phyloP scores from a whole-genome alignment of 306 rosid species.

The Casuarina cunninghamiana region DNA sequence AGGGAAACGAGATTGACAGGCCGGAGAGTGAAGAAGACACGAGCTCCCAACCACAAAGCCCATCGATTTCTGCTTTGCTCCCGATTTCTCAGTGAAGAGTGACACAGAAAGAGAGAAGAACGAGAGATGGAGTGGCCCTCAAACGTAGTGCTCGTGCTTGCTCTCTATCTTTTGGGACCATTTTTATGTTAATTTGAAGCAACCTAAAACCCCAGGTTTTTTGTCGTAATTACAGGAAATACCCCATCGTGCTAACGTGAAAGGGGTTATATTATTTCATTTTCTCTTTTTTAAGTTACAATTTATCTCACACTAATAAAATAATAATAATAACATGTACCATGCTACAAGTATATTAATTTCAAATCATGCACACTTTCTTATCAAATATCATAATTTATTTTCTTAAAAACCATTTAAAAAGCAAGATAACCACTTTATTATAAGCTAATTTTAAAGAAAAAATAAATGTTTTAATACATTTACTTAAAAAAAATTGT shows the following conservation, averaged over 20 bases:
- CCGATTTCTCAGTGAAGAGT: not conserved
- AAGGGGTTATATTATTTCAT: no score
- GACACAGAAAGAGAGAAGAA: not conserved
- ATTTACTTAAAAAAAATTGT: no score
- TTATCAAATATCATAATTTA: no score
- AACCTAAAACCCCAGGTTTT: not conserved
- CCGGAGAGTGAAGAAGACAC: conserved; percentile 48
- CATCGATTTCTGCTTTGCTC: conserved; percentile 27
- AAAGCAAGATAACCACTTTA: no score
- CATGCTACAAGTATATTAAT: no score
- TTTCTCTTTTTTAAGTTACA: no score
- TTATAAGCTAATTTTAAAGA: no score
- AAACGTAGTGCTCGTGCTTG: not conserved
- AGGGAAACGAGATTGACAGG: conserved; percentile 36
- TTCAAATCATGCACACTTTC: no score
- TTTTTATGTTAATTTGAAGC: not conserved
- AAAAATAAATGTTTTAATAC: no score
- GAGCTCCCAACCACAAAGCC: conserved; percentile 44
- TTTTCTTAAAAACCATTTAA: no score
- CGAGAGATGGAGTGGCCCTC: conserved; percentile 15
- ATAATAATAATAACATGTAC: no score
- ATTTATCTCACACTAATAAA: no score
- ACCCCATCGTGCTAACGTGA: not conserved
- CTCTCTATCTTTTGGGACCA: not conserved
- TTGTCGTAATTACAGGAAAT: not conserved